phyloP scores from a whole-genome alignment of 2,329 filamentous ascomycete species.

The Ascochyta viciae-villosae region DNA sequence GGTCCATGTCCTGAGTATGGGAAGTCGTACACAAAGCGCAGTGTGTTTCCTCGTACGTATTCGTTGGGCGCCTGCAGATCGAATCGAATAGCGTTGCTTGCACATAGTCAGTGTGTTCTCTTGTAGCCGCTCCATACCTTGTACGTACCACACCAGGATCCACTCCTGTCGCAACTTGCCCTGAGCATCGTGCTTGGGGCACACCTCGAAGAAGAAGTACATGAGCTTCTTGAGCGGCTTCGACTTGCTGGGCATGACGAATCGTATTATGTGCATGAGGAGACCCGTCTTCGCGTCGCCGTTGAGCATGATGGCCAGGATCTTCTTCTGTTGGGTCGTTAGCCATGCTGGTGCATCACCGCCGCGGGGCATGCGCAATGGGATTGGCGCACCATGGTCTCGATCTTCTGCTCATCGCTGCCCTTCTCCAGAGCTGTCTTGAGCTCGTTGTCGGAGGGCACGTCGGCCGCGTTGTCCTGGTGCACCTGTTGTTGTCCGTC shows the following conservation, averaged over 20 bases:
- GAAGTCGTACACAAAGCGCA: constrained; percentile 75
- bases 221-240: constrained; percentile 97
- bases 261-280: constrained; percentile 99
- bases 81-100: constrained; percentile 95
- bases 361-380: constrained; percentile 34
- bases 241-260: constrained; percentile 98
- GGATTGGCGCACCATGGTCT: constrained; percentile 63
- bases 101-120: constrained; percentile 29
- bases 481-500: constrained; percentile 64
- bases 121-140: background rate
- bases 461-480: constrained; percentile 94
- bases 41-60: constrained; percentile 97
- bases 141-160: constrained; percentile 91
- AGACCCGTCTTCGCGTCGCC: constrained; percentile 94
- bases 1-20: background rate
- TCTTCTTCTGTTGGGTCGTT: constrained; percentile 67
- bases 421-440: constrained; percentile 94
- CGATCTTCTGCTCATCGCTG: constrained; percentile 88
- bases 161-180: constrained; percentile 99
- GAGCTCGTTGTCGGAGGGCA: constrained; percentile 88
- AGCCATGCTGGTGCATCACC: constrained; percentile 60
- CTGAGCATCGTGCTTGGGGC: constrained; percentile 88
- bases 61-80: constrained; percentile 98
- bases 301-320: constrained; percentile 97
- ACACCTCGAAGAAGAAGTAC: constrained; percentile 99